These are phyloP conservation scores for Cyclotella baltica DNA, from an alignment of 108 stramenopile genomes.

Conservation along the genomic window DNA sequence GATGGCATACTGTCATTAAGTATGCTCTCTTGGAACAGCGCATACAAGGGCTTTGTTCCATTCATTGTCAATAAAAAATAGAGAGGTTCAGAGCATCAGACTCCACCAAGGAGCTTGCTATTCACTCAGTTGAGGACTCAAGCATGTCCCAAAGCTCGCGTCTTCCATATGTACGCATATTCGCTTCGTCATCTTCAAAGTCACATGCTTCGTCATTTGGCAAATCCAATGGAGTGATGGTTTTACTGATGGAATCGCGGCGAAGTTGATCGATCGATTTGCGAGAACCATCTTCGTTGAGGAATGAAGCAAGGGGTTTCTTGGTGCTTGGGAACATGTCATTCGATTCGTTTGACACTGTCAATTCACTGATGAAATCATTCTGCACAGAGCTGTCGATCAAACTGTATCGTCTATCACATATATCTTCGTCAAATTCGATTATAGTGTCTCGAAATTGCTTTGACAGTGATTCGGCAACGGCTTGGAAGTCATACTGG, in stretches of 20 bases:
- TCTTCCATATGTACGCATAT: neutral
- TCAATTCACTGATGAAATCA: neutral
- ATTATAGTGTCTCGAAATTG: neutral
- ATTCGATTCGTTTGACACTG: neutral
- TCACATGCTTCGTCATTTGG: conserved; percentile 6
- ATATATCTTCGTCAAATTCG: conserved; percentile 15
- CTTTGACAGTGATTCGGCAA: conserved; percentile 6
- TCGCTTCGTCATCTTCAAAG: neutral
- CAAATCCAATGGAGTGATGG: neutral
- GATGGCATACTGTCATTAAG: no score
- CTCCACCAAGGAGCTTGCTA: no score
- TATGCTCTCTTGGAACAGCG: no score
- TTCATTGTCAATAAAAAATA: no score
- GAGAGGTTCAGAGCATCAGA: no score
- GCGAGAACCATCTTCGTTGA: conserved; percentile 6
- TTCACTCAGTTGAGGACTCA: no score
- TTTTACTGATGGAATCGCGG: neutral
- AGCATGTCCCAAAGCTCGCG: conserved; percentile 11
- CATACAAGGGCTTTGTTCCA: no score
- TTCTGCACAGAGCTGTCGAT: no score
- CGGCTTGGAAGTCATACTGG: conserved; percentile 12
- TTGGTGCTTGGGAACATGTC: conserved; percentile 1
- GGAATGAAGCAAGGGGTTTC: conserved; percentile 1
- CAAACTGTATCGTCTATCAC: conserved; percentile 19
- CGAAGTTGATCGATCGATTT: conserved; percentile 20